Percentiles rank a stretch among this genome's conserved stretches.
These are phyloP conservation scores for Lenwebbia sp. DNA, from an alignment of 345 rosid species.

Conservation along the genomic window DNA sequence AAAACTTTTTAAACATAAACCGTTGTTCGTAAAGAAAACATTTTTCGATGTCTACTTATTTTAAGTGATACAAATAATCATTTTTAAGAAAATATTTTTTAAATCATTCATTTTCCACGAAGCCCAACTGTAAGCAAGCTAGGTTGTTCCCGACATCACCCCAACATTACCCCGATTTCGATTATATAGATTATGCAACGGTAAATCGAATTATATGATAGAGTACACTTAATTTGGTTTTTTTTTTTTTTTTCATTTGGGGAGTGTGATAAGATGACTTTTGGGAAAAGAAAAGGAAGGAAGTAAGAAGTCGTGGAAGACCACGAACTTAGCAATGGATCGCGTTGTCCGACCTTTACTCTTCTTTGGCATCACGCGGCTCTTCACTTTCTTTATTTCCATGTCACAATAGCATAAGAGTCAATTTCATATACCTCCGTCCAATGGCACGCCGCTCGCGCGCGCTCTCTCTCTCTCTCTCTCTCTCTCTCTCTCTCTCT, in stretches of 20 bases:
- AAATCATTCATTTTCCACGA: background rate
- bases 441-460: accelerated
- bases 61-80: too few relatives aligned
- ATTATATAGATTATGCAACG: background rate
- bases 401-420: background rate
- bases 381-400: background rate
- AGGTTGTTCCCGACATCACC: background rate
- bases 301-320: background rate
- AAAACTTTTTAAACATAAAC: too few relatives aligned
- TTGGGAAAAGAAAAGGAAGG: background rate
- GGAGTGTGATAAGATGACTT: background rate
- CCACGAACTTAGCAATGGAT: background rate
- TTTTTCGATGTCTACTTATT: background rate
- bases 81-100: background rate
- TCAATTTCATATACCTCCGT: background rate
- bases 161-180: background rate
- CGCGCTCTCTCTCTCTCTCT: background rate
- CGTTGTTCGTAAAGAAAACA: too few relatives aligned
- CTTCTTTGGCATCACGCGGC: background rate
- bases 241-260: background rate
- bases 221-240: background rate
- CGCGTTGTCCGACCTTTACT: background rate
- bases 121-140: background rate
- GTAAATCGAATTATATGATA: background rate
- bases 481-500: too few relatives aligned